phyloP scores from a whole-genome alignment of 208 protist genomes.

The Wallacemonas sp. region DNA sequence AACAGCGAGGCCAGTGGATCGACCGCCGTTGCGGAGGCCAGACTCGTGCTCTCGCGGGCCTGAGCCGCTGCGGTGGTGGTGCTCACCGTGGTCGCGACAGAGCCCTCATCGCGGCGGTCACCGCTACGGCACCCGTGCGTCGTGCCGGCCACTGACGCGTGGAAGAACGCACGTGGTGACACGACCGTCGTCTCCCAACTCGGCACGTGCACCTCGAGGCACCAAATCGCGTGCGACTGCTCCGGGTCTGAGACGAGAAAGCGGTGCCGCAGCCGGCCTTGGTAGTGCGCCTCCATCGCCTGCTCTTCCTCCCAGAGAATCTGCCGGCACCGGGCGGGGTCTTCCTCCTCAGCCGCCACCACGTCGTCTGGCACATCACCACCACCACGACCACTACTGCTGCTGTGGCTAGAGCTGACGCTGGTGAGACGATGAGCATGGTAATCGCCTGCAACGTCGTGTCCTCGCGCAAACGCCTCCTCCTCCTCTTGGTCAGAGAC shows the following conservation, averaged over 20 bases:
- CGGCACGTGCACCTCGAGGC: constrained; percentile 37
- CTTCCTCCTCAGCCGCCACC: not conserved
- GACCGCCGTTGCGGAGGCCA: not conserved
- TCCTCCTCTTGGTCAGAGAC: not conserved
- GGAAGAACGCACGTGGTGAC: constrained; percentile 19
- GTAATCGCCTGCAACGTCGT: too few species aligned
- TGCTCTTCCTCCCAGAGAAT: constrained; percentile 31
- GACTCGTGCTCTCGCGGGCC: not conserved
- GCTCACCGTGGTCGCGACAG: too few species aligned
- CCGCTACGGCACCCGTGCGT: too few species aligned
- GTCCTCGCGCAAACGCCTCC: too few species aligned
- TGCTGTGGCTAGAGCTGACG: too few species aligned
- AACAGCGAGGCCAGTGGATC: not conserved
- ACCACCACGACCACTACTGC: too few species aligned
- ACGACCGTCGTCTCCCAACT: constrained; percentile 22
- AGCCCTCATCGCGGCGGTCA: too few species aligned
- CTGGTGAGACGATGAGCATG: too few species aligned
- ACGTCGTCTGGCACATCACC: too few species aligned
- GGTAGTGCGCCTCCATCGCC: constrained; percentile 10
- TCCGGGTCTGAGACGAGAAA: constrained; percentile 52
- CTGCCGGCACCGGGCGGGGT: not conserved
- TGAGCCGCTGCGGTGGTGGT: too few species aligned
- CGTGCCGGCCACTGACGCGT: too few species aligned
- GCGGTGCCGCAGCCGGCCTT: constrained; percentile 31
- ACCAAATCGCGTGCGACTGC: constrained; percentile 62